These are phyloP conservation scores for Plasmodium blacklocki DNA, from an alignment of 169 alveolate genomes.

Conservation along the genomic window DNA sequence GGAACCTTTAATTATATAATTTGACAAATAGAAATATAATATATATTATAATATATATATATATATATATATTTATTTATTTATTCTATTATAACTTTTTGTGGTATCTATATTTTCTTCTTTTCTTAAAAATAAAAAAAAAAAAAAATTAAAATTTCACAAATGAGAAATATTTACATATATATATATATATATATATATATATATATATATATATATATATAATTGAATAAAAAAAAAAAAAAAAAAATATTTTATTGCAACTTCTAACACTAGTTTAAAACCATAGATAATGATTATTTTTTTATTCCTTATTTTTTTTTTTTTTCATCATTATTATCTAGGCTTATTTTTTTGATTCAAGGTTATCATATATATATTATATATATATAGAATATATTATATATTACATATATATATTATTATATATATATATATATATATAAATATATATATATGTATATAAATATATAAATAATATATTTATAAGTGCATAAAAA, in stretches of 20 bases:
- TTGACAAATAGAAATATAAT: no score
- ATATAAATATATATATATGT: no score
- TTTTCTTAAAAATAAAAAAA: not conserved
- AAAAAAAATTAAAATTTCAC: not conserved
- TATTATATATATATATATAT: no score
- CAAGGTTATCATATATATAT: not conserved
- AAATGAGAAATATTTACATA: not conserved
- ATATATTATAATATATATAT: no score
- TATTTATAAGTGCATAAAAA: not conserved
- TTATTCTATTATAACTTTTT: no score
- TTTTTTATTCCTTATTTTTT: not conserved
- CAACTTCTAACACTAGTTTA: conserved; percentile 25
- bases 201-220: no score
- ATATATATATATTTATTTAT: no score
- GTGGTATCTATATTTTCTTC: not conserved
- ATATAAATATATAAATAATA: not conserved
- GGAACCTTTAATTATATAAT: no score
- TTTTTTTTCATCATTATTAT: not conserved
- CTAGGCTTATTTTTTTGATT: conserved; percentile 8
- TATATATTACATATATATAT: not conserved
- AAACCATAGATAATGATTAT: not conserved
- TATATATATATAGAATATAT: not conserved
- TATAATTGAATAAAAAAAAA: conserved; percentile 1
- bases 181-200: not conserved
- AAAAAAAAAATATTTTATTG: not conserved